phyloP scores from a whole-genome alignment of 495 filamentous ascomycete species.

The Neurospora sp. region DNA sequence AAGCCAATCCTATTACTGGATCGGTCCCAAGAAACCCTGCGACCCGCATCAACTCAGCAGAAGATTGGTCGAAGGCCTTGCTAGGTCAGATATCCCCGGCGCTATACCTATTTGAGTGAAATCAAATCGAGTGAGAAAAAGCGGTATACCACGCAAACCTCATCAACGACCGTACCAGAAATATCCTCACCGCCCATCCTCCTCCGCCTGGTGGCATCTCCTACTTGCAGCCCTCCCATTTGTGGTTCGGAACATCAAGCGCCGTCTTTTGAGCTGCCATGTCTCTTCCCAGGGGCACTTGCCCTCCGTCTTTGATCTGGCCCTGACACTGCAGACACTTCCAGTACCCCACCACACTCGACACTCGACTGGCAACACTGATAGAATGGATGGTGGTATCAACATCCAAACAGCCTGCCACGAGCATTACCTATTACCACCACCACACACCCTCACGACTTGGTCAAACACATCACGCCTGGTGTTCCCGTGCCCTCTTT shows the following conservation, averaged over 20 bases:
- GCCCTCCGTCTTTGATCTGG: background rate
- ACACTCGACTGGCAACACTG: background rate
- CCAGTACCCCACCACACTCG: background rate
- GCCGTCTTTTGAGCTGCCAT: background rate
- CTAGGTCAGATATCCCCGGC: too few species aligned
- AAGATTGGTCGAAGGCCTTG: too few species aligned
- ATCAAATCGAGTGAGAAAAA: too few species aligned
- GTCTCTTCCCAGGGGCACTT: background rate
- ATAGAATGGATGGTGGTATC: background rate
- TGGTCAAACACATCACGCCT: background rate
- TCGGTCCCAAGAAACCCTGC: too few species aligned
- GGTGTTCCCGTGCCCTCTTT: background rate
- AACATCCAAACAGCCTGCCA: background rate
- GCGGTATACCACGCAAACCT: background rate
- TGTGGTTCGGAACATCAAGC: background rate
- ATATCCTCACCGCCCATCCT: background rate
- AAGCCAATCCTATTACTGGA: too few species aligned
- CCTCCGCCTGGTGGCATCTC: background rate
- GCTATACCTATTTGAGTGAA: too few species aligned
- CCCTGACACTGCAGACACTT: background rate
- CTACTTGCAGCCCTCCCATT: background rate
- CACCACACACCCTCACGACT: background rate
- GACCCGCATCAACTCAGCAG: too few species aligned
- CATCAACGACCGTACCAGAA: background rate
- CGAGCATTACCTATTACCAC: background rate